Evolutionary conservation across 1,139 yeast species (phyloP).

Genomic region (Geotrichum siamense): DNA sequence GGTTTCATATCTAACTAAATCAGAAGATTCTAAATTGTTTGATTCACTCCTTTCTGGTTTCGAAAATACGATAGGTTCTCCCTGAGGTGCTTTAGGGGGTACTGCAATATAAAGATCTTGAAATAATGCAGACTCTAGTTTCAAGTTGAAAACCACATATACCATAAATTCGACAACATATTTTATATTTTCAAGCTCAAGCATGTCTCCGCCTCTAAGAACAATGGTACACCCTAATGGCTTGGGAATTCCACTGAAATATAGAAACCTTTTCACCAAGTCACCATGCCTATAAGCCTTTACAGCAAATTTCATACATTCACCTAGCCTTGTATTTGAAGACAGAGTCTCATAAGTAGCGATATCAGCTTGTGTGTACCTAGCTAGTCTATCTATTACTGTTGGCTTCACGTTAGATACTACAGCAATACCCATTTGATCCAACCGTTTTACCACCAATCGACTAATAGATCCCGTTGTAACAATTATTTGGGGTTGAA

Average conservation of each 20-base stretch:
- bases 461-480: constrained; percentile 83
- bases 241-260: constrained; percentile 67
- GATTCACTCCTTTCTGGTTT: constrained; percentile 8
- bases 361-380: constrained; percentile 79
- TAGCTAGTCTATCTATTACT: constrained; percentile 70
- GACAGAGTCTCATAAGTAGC: constrained; percentile 60
- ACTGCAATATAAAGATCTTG: constrained; percentile 60
- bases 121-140: constrained; percentile 73
- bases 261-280: constrained; percentile 62
- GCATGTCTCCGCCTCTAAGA: constrained; percentile 63
- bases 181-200: constrained; percentile 57
- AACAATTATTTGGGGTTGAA: constrained; percentile 73
- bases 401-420: constrained; percentile 75
- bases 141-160: constrained; percentile 66
- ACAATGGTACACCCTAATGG: constrained; percentile 76
- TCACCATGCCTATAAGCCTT: constrained; percentile 50
- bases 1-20: constrained; percentile 46
- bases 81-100: constrained; percentile 31
- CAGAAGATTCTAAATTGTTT: constrained; percentile 22
- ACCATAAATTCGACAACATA: constrained; percentile 75
- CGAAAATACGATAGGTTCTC: constrained; percentile 5
- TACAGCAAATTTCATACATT: constrained; percentile 65
- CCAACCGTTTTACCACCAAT: constrained; percentile 62
- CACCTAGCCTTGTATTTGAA: constrained; percentile 56
- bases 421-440: constrained; percentile 73